A percentile compares a stretch with the other conserved stretches of the same genome.
These are phyloP conservation scores for Pelargonium australe DNA, from an alignment of 441 rosid species.

Conservation along the genomic window DNA sequence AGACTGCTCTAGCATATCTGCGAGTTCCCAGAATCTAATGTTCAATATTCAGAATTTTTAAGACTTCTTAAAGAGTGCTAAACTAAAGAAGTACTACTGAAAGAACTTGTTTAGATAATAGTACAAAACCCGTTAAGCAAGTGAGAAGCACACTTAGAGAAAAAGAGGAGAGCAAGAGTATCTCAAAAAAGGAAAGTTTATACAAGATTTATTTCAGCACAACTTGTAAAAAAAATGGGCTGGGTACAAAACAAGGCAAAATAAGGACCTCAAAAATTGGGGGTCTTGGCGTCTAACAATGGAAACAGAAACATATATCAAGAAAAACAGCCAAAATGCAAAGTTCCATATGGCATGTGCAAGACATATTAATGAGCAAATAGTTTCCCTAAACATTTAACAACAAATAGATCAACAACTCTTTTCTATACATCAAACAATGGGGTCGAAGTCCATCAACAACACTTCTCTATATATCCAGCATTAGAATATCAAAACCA, in stretches of 20 bases:
- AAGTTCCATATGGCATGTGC: neutral
- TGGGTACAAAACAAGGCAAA: slow-evolving; percentile 8
- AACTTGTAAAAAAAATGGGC: neutral
- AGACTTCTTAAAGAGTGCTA: slow-evolving; percentile 24
- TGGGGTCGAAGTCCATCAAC: neutral
- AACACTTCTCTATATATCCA: neutral
- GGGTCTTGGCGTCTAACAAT: neutral
- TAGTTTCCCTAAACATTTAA: neutral
- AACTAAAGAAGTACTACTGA: slow-evolving; percentile 21
- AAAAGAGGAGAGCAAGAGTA: neutral
- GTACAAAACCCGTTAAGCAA: slow-evolving; percentile 16
- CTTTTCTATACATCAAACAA: too few species aligned
- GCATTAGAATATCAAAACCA: neutral
- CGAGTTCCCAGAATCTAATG: slow-evolving; percentile 72
- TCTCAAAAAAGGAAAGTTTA: neutral
- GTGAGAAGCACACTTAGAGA: slow-evolving; percentile 10
- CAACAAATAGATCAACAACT: neutral
- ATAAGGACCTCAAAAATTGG: neutral
- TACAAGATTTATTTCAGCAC: neutral
- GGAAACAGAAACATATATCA: neutral
- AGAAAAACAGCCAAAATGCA: neutral
- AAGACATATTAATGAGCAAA: neutral
- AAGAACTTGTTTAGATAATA: slow-evolving; percentile 10
- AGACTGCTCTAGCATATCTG: slow-evolving; percentile 69
- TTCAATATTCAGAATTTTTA: slow-evolving; percentile 50